Conservation (phyloP, 352 stramenopile species). For the Thalassiosira exigua region DNA sequence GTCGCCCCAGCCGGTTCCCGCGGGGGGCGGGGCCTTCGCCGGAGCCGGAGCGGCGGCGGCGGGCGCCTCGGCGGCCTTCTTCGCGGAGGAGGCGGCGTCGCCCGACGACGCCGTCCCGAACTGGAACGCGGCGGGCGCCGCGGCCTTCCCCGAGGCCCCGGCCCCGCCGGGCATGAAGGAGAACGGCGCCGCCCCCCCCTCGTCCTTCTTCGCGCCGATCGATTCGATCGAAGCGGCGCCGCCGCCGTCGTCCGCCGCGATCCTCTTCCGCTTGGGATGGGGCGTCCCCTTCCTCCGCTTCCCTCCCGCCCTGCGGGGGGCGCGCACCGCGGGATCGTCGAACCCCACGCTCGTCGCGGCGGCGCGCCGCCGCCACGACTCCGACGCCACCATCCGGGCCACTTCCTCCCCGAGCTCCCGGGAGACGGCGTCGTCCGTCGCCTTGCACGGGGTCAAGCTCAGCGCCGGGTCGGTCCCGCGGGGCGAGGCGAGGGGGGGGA, state of each 20-base stretch:
- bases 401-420: slow-evolving; percentile 10
- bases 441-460: slow-evolving; percentile 19
- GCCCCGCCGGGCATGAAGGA: slow-evolving; percentile 46
- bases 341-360: slow-evolving; percentile 2
- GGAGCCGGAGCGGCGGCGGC: neutral
- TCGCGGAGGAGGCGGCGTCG: neutral
- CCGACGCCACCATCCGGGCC: slow-evolving; percentile 15
- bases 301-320: neutral
- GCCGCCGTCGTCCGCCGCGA: neutral
- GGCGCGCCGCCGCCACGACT: neutral
- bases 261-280: slow-evolving; percentile 24
- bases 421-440: neutral
- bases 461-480: neutral
- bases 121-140: slow-evolving; percentile 31
- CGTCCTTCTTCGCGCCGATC: neutral
- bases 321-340: slow-evolving; percentile 14
- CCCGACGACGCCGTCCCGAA: slow-evolving; percentile 6
- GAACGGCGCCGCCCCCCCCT: slow-evolving; percentile 34
- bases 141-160: slow-evolving; percentile 17
- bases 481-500: neutral
- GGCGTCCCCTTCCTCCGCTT: slow-evolving; percentile 29
- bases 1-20: slow-evolving; percentile 25
- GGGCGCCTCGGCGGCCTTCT: neutral
- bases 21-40: neutral
- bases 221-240: neutral